Percentiles rank a stretch among this genome's conserved stretches.
These are phyloP conservation scores for Colletotrichum navitas DNA, from an alignment of 2,329 filamentous ascomycete species.

Conservation along the genomic window DNA sequence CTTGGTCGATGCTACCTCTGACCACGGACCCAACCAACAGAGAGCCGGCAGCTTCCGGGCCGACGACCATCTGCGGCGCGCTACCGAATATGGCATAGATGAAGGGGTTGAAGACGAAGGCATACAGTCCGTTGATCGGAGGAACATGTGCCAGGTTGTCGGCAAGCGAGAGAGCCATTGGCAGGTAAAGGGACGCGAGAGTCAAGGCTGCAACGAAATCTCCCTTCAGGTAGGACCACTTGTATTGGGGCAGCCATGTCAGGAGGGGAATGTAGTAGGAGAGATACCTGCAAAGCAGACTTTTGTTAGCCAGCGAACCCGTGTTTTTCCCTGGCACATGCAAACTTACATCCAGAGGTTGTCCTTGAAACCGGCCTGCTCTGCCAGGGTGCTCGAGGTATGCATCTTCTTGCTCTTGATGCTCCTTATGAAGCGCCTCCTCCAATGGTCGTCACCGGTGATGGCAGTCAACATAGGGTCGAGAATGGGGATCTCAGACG, in stretches of 20 bases:
- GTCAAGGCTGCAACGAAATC: conserved; percentile 91
- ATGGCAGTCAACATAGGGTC: conserved; percentile 56
- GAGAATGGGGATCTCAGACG: conserved; percentile 52
- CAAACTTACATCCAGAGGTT: conserved; percentile 75
- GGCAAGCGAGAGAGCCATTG: conserved; percentile 94
- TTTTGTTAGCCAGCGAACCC: conserved; percentile 2
- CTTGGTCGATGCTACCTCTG: conserved; percentile 78
- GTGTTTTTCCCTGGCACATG: neutral
- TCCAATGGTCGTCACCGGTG: conserved; percentile 60
- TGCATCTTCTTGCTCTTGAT: conserved; percentile 76
- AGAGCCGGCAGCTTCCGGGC: conserved; percentile 93
- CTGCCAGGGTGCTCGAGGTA: conserved; percentile 78
- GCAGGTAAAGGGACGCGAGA: conserved; percentile 98
- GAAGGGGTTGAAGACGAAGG: conserved; percentile 92
- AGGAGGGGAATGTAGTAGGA: conserved; percentile 93
- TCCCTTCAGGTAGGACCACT: conserved; percentile 82
- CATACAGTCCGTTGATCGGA: conserved; percentile 92
- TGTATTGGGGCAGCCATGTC: conserved; percentile 92
- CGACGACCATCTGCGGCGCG: conserved; percentile 92
- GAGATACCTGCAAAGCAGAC: conserved; percentile 73
- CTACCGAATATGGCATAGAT: conserved; percentile 93
- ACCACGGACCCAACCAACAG: conserved; percentile 90
- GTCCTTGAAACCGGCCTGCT: conserved; percentile 80
- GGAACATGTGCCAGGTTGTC: conserved; percentile 93
- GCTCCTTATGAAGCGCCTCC: conserved; percentile 62